Conservation (phyloP, 495 filamentous ascomycete genomes). For the Jackrogersella multiformis region DNA sequence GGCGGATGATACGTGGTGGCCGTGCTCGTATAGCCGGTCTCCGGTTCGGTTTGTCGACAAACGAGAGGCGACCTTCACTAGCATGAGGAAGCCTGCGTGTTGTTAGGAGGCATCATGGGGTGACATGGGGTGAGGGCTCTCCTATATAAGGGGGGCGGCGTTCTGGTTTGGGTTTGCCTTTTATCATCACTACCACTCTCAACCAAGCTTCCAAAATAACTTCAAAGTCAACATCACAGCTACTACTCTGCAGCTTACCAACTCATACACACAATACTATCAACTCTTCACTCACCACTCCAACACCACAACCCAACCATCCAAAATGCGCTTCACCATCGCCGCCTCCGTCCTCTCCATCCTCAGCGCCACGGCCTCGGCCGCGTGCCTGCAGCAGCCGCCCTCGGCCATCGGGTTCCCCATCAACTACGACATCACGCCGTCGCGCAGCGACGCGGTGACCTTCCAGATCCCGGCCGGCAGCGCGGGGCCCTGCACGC, state of each 20-base stretch:
- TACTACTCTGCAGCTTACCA: background rate
- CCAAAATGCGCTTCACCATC: constrained; percentile 47
- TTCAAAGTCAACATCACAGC: background rate
- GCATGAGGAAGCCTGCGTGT: background rate
- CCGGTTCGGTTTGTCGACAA: background rate
- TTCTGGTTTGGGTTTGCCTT: background rate
- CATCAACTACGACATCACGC: constrained; percentile 36
- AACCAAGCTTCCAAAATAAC: background rate
- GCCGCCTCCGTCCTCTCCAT: constrained; percentile 34
- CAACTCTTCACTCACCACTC: background rate
- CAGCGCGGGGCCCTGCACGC: constrained; percentile 46
- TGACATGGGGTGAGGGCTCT: constrained; percentile 8
- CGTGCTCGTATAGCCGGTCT: background rate
- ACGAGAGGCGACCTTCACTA: background rate
- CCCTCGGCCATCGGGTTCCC: constrained; percentile 26
- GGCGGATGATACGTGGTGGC: background rate
- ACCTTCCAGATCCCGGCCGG: constrained; percentile 38
- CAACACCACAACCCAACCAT: constrained; percentile 4
- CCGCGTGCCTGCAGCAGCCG: constrained; percentile 28
- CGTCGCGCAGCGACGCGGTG: constrained; percentile 14
- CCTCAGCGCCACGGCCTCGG: constrained; percentile 22
- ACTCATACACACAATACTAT: background rate
- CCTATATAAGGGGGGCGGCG: constrained; percentile 15
- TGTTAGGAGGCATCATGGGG: background rate
- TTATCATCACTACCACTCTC: constrained; percentile 2